phyloP scores from a whole-genome alignment of 495 filamentous ascomycete species.

The Aspergillus bertholletiae region DNA sequence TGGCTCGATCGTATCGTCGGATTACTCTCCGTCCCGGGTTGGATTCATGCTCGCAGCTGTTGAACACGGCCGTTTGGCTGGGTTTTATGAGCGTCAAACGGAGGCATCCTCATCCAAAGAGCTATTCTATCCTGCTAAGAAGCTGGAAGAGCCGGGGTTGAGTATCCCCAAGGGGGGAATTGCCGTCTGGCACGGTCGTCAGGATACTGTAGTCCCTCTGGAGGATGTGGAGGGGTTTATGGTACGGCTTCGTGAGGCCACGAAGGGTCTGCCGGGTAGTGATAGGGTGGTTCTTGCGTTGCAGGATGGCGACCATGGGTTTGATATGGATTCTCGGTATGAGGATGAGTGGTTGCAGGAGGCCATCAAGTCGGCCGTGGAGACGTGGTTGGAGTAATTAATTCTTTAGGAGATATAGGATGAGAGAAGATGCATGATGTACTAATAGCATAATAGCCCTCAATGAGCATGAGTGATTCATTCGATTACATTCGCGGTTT shows the following conservation, averaged over 20 bases:
- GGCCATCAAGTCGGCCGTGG: not conserved
- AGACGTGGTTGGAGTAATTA: not conserved
- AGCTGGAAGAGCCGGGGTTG: not conserved
- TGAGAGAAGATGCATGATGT: too few relatives aligned
- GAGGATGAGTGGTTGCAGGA: not conserved
- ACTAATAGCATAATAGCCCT: too few relatives aligned
- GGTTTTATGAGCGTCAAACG: not conserved
- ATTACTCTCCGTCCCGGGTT: not conserved
- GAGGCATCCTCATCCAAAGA: not conserved
- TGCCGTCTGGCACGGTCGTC: not conserved
- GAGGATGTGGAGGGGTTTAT: not conserved
- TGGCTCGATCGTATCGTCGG: not conserved
- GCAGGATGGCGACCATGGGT: too few relatives aligned
- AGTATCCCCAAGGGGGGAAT: not conserved
- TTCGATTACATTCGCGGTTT: too few relatives aligned
- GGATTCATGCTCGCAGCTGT: not conserved
- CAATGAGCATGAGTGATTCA: too few relatives aligned
- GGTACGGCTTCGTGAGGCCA: too few relatives aligned
- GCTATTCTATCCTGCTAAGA: not conserved
- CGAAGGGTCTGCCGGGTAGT: not conserved
- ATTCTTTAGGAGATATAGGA: too few relatives aligned
- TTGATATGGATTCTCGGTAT: too few relatives aligned
- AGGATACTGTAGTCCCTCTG: slow-evolving; percentile 5
- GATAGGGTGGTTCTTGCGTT: too few relatives aligned
- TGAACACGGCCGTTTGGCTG: not conserved